Evolutionary conservation across 805 yeast species (phyloP).

Genomic region (Maudiozyma pseudohumilis): DNA sequence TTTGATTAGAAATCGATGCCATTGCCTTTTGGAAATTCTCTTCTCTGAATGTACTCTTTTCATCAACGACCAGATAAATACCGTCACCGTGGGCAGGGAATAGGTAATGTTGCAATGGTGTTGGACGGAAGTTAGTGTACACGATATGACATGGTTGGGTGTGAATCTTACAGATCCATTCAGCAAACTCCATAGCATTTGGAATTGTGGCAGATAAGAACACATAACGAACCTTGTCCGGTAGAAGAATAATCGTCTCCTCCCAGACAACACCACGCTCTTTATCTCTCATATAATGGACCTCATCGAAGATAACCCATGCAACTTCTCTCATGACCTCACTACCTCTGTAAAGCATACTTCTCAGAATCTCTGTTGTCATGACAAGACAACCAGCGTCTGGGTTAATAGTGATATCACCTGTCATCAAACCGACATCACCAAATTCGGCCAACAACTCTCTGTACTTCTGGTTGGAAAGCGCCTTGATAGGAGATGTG

Average conservation of each 20-base stretch:
- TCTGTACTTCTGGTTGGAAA: slow-evolving; percentile 89
- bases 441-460: slow-evolving; percentile 88
- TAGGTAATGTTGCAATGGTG: slow-evolving; percentile 93
- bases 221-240: slow-evolving; percentile 92
- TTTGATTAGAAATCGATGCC: slow-evolving; percentile 77
- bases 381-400: slow-evolving; percentile 96
- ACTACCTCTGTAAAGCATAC: slow-evolving; percentile 95
- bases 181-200: slow-evolving; percentile 96
- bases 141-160: slow-evolving; percentile 97
- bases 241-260: slow-evolving; percentile 89
- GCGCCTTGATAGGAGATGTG: slow-evolving; percentile 91
- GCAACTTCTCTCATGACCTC: slow-evolving; percentile 98
- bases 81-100: slow-evolving; percentile 99
- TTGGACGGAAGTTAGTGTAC: slow-evolving; percentile 96
- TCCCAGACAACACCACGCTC: slow-evolving; percentile 99
- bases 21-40: slow-evolving; percentile 97
- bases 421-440: slow-evolving; percentile 97
- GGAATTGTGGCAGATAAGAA: slow-evolving; percentile 95
- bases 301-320: slow-evolving; percentile 97
- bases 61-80: slow-evolving; percentile 94
- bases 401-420: slow-evolving; percentile 97
- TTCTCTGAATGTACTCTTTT: slow-evolving; percentile 89
- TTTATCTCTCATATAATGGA: slow-evolving; percentile 96
- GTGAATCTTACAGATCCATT: slow-evolving; percentile 95
- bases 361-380: slow-evolving; percentile 96